phyloP scores from a whole-genome alignment of 2,329 filamentous ascomycete genomes.

The Beauveria australis region DNA sequence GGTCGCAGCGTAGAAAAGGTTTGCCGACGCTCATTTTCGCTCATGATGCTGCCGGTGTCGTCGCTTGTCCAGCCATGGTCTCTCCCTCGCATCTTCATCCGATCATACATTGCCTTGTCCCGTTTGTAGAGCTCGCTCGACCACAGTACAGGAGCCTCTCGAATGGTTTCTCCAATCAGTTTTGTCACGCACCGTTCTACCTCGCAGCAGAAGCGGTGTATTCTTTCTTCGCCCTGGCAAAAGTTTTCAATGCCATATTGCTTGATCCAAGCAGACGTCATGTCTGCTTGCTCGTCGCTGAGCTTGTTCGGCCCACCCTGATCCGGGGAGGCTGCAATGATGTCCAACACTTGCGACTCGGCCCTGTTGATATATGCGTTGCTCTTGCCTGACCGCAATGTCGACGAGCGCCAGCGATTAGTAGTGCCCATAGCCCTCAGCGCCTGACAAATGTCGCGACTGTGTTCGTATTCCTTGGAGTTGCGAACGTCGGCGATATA shows the following conservation, averaged over 20 bases:
- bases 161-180: constrained; percentile 73
- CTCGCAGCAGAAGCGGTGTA: constrained; percentile 89
- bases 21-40: constrained; percentile 45
- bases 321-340: constrained; percentile 72
- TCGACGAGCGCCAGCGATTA: constrained; percentile 43
- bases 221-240: constrained; percentile 87
- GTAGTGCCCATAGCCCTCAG: constrained; percentile 81
- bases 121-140: constrained; percentile 80
- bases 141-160: constrained; percentile 83
- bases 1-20: constrained; percentile 35
- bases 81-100: constrained; percentile 33
- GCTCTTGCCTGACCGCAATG: constrained; percentile 37
- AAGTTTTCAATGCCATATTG: constrained; percentile 83
- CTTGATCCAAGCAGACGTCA: constrained; percentile 74
- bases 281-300: constrained; percentile 87
- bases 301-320: constrained; percentile 92
- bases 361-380: constrained; percentile 68
- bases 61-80: constrained; percentile 39
- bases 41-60: constrained; percentile 45
- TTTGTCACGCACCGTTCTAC: constrained; percentile 79
- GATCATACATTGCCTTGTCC: constrained; percentile 58
- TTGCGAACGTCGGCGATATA: constrained; percentile 91
- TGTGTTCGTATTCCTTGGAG: constrained; percentile 80
- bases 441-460: constrained; percentile 75
- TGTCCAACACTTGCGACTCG: constrained; percentile 77